Evolutionary conservation across 129 eudicot species (phyloP), one percentile per base, ranked within the genome.

Genomic region (Flaveria linearis): DNA sequence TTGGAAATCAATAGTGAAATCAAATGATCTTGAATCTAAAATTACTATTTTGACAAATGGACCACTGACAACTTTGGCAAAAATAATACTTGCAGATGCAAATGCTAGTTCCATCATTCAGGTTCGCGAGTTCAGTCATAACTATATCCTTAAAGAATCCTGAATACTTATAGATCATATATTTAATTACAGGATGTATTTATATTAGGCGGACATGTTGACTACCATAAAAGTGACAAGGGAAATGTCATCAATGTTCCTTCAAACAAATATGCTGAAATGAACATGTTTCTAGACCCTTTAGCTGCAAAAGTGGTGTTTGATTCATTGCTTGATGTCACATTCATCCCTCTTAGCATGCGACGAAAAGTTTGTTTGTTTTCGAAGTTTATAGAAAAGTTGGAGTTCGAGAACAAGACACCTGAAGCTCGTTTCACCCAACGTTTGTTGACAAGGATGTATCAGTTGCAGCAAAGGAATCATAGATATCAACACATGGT

Each of bases 281-380:
- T 89, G 52, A 92, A 92, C 68, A 85, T 92, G 89, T 89, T 89
- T 78, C 88, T 92, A 25, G 97, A 92, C 61, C 91, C 97, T 62
- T 75, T 89, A 76, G 96, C 97, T 18, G 97, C 97, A 58, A 87
- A 87, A 71, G 86, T 82, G 14, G 91, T 92, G 13, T 61, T 89
- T 60, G 86, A 84, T 16, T 89, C 97, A 39, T 72, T 64, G 28
- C 81, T 87, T 55, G 74, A 78, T 57, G 76, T 89, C 80, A 92
- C 90, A 15, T 84, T 92, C 60, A 85, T 92, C 68, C 92, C 97
- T 9, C 88, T 85, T 68, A 53, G 52, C 56, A 74, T 70, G 18
- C 97, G 87, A 74, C 82, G 86, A 9, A 80, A 78, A 72, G 89
- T 85, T 22, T 68, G 80, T 57, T 11, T 62, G 5, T 87, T 85